Percentiles rank a stretch among this genome's conserved stretches.
Conservation (phyloP, 331 rosid species). For the Arachis monticola region DNA sequence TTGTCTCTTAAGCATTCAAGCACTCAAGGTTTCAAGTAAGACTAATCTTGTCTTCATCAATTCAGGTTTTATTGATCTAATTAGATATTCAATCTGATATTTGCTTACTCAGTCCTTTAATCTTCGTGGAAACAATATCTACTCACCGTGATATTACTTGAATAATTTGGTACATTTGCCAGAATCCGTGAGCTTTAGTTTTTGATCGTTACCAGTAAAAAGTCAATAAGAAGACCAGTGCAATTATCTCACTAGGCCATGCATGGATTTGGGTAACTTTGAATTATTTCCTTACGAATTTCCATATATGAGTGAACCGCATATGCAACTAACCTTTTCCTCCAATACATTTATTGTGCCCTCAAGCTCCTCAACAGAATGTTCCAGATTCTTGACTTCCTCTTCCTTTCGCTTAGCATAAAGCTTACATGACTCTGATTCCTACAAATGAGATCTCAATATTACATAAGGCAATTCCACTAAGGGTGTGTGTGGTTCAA, state of each 20-base stretch:
- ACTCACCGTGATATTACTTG: no score
- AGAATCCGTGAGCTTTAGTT: no score
- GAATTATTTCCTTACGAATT: constrained; percentile 10
- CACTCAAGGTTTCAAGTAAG: no score
- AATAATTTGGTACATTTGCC: no score
- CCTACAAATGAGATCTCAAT: constrained; percentile 55
- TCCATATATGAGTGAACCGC: not conserved
- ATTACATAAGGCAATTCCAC: constrained; percentile 36
- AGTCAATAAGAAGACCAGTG: constrained; percentile 7
- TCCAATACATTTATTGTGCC: constrained; percentile 89
- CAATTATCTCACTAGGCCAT: constrained; percentile 29
- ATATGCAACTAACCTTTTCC: constrained; percentile 68
- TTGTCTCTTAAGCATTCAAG: no score
- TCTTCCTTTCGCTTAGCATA: constrained; percentile 91
- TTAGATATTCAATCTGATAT: no score
- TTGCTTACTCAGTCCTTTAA: no score
- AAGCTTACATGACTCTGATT: constrained; percentile 78
- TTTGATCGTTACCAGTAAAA: not conserved
- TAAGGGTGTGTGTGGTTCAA: not conserved
- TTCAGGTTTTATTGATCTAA: no score
- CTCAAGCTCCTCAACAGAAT: constrained; percentile 95
- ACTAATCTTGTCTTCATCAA: no score
- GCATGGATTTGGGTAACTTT: constrained; percentile 20
- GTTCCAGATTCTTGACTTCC: constrained; percentile 91
- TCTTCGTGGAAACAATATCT: no score